Evolutionary conservation across 345 rosid genomes (phyloP).

Genomic region (Arabidopsis suecica): DNA sequence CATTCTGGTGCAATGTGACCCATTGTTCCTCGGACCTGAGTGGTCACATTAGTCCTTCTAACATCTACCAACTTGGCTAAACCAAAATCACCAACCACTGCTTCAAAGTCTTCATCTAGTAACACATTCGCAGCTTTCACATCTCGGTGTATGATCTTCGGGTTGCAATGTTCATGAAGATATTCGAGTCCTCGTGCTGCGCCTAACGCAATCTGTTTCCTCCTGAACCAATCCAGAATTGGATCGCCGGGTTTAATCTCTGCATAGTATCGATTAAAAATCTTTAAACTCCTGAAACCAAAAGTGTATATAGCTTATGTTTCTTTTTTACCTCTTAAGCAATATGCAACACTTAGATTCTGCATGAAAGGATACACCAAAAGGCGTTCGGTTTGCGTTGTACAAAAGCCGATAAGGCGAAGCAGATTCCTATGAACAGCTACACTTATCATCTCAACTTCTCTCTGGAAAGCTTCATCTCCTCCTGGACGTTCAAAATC

Average conservation of each 20-base stretch:
- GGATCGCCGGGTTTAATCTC: constrained; percentile 81
- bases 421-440: constrained; percentile 48
- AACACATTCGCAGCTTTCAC: constrained; percentile 97
- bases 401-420: constrained; percentile 48
- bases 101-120: constrained; percentile 94
- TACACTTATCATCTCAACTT: constrained; percentile 48
- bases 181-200: constrained; percentile 96
- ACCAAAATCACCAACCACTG: constrained; percentile 98
- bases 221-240: constrained; percentile 77
- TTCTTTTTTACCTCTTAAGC: constrained; percentile 66
- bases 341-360: constrained; percentile 90
- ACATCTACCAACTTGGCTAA: constrained; percentile 95
- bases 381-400: constrained; percentile 46
- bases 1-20: constrained; percentile 99
- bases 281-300: neutral
- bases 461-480: constrained; percentile 49
- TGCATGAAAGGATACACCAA: constrained; percentile 96
- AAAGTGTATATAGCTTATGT: neutral
- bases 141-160: constrained; percentile 96
- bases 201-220: constrained; percentile 87
- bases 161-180: constrained; percentile 98
- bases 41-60: constrained; percentile 82
- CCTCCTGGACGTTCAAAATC: constrained; percentile 49
- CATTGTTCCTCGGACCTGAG: constrained; percentile 99
- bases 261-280: constrained; percentile 45